Conservation (phyloP, 1,284 basidiomycete species). For the Melampsora larici-populina region DNA sequence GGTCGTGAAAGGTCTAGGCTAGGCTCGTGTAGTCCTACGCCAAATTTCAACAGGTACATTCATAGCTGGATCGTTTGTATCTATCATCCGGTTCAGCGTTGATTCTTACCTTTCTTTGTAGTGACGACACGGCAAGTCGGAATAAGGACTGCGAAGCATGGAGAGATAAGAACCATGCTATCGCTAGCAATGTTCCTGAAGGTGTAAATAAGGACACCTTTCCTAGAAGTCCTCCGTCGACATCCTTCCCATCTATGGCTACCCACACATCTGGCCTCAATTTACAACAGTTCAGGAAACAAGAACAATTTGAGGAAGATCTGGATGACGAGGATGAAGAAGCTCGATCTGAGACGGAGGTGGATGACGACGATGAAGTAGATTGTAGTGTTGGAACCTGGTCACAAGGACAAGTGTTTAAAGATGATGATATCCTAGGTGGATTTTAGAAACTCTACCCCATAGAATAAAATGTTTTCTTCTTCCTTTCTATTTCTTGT, state of each 20-base stretch:
- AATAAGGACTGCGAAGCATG: no score
- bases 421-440: conserved; percentile 30
- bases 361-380: conserved; percentile 36
- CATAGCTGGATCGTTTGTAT: neutral
- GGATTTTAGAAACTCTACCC: conserved; percentile 40
- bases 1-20: neutral
- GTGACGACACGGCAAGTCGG: no score
- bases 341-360: conserved; percentile 6
- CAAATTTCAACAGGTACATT: neutral
- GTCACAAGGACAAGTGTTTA: conserved; percentile 34
- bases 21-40: neutral
- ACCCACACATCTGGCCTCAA: neutral
- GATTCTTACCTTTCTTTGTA: neutral
- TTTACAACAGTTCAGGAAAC: neutral
- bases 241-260: neutral
- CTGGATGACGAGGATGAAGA: neutral
- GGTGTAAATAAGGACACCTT: neutral
- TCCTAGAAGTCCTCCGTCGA: neutral
- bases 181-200: no score
- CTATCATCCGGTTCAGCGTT: neutral
- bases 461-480: no score
- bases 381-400: conserved; percentile 39
- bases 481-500: no score
- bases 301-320: neutral
- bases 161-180: no score